Conservation (phyloP, 805 yeast species). For the Nakazawaea ambrosiae region DNA sequence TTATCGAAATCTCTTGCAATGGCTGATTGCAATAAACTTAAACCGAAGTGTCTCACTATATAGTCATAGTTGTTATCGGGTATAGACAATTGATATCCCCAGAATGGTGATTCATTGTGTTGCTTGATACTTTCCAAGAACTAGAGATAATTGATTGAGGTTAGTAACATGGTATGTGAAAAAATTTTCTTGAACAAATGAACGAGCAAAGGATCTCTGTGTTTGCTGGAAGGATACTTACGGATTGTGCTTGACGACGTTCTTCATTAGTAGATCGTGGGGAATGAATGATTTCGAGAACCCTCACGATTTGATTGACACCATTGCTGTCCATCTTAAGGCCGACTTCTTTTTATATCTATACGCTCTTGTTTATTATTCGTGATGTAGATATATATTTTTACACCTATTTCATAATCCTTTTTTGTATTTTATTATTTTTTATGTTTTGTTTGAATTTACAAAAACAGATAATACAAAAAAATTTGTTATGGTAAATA, state of each 20-base stretch:
- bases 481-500: no score
- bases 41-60: constrained; percentile 85
- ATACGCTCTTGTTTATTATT: no score
- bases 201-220: background rate
- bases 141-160: constrained; percentile 12
- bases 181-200: constrained; percentile 1
- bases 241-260: constrained; percentile 44
- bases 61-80: constrained; percentile 53
- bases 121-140: constrained; percentile 72
- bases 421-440: no score
- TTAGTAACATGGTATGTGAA: background rate
- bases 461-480: no score
- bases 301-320: constrained; percentile 65
- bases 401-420: no score
- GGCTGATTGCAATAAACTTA: constrained; percentile 70
- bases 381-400: no score
- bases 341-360: no score
- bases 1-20: constrained; percentile 52
- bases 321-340: constrained; percentile 55
- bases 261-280: constrained; percentile 54
- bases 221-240: no score
- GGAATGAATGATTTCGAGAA: constrained; percentile 68
- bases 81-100: constrained; percentile 84
- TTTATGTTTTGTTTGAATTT: no score
- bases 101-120: constrained; percentile 78